Evolutionary conservation across 2,329 filamentous ascomycete genomes (phyloP), one percentile per base, ranked within the genome.

Genomic region (Xylaria sp.): DNA sequence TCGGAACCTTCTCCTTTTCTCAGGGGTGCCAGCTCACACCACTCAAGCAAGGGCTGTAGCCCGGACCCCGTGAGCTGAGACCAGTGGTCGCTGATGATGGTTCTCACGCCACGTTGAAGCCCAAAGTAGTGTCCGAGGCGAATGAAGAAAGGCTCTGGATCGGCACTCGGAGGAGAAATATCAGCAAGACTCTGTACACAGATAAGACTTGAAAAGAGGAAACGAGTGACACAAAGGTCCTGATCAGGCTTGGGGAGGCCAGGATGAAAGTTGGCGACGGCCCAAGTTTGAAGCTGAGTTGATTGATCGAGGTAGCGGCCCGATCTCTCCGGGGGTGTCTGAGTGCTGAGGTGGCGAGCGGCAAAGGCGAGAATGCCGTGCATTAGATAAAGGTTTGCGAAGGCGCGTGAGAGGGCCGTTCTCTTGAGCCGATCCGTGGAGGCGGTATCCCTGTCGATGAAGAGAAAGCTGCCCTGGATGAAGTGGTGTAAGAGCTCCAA

Each of bases 401-500:
- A 63, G 32, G 67, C 69, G 14, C n/a, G 42, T 8, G 47, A 62
- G 56, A 67, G 30, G 9, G 51, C 48, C 12, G 54, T 59, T 19
- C 55, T 59, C 54, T 67, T 67, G 42, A 67, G 47, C 30, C 39
- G 50, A 14, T 50, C 50, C 19, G 61, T 64, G 9, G 57, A 51
- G 4, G 36, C 17, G 0, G 47, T 50, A 30, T 69, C 64, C 36
- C 42, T 56, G 4, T 62, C 53, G 42, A 69, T 69, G 63, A 71
- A 69, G 47, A 69, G 60, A 48, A 66, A 59, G 24, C 24, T 53
- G 59, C 61, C 27, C 12, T 67, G 64, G 8, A 55, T 65, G 30
- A 71, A 67, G 39, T 71, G 67, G 30, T 62, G 42, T 27, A 69
- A 67, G 27, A 71, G 61, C 42, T 71, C 67, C 9, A 71, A 32